Percentiles rank a stretch among this genome's conserved stretches.
Conservation (phyloP, 768 basidiomycete genomes). For the Glaciozyma antarctica region DNA sequence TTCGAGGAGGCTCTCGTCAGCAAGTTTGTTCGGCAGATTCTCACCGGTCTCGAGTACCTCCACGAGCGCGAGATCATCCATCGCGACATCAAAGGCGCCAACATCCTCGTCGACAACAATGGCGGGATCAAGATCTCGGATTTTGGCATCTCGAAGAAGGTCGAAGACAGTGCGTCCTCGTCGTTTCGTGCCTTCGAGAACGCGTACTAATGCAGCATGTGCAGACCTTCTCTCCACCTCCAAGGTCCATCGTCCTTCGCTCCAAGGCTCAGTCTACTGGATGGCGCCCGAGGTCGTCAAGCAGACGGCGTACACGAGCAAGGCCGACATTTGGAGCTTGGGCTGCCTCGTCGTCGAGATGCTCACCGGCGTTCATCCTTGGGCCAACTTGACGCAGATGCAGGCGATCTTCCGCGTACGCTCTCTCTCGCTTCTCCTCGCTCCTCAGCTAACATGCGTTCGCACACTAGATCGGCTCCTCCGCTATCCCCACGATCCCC, state of each 20-base stretch:
- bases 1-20: constrained; percentile 87
- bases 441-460: too few relatives aligned
- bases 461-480: constrained; percentile 65
- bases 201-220: neutral
- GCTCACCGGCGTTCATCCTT: constrained; percentile 92
- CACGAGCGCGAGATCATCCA: constrained; percentile 89
- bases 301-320: constrained; percentile 91
- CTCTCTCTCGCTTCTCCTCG: neutral
- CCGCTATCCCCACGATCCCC: constrained; percentile 72
- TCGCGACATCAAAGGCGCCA: constrained; percentile 97
- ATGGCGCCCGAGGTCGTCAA: constrained; percentile 99
- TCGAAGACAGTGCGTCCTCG: constrained; percentile 73
- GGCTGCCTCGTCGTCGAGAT: constrained; percentile 97
- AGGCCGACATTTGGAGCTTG: constrained; percentile 91
- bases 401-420: constrained; percentile 93
- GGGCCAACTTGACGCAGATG: constrained; percentile 97
- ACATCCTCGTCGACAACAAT: constrained; percentile 86
- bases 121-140: constrained; percentile 96
- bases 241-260: constrained; percentile 74
- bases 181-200: constrained; percentile 24
- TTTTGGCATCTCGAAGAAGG: constrained; percentile 97
- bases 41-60: constrained; percentile 82
- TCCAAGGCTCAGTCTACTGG: constrained; percentile 98
- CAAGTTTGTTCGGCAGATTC: constrained; percentile 83
- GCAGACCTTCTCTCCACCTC: constrained; percentile 45